These are phyloP conservation scores for Phylloboletellus chloephorus DNA, from an alignment of 1,284 basidiomycete genomes.

Conservation along the genomic window DNA sequence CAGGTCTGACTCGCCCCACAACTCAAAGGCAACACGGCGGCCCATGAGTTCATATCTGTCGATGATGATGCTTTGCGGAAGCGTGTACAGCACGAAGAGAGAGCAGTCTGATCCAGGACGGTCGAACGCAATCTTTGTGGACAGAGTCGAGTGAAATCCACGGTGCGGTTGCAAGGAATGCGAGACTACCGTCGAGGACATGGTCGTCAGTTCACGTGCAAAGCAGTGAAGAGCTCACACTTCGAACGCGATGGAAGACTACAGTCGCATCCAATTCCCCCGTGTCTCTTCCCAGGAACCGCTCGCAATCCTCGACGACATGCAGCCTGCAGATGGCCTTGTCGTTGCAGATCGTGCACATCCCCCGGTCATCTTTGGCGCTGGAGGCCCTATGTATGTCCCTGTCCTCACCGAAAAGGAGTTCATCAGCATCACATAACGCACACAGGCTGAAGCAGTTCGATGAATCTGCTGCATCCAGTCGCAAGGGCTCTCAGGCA, in stretches of 20 bases:
- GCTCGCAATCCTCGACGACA: constrained; percentile 28
- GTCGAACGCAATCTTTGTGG: constrained; percentile 20
- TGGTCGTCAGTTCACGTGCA: too few species aligned
- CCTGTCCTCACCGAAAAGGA: background rate
- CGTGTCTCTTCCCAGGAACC: constrained; percentile 5
- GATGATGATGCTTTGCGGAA: constrained; percentile 28
- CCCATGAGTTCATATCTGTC: constrained; percentile 29
- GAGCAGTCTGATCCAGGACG: constrained; percentile 13
- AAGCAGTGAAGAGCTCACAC: background rate
- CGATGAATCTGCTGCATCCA: constrained; percentile 65
- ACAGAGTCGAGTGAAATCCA: constrained; percentile 32
- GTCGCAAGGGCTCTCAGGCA: constrained; percentile 60
- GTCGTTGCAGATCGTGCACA: constrained; percentile 15
- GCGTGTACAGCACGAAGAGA: constrained; percentile 26
- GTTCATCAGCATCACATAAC: constrained; percentile 4
- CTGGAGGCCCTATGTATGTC: constrained; percentile 32
- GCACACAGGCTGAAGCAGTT: constrained; percentile 66
- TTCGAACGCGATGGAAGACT: constrained; percentile 16
- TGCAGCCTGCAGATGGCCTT: constrained; percentile 19
- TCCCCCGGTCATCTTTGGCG: constrained; percentile 28
- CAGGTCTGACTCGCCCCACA: constrained; percentile 31
- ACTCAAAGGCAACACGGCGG: constrained; percentile 26
- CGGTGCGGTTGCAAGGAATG: constrained; percentile 20
- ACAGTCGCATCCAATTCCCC: constrained; percentile 15
- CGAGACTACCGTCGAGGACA: constrained; percentile 20